Conservation (phyloP, 345 rosid genomes). For the Bruguiera parviflora region DNA sequence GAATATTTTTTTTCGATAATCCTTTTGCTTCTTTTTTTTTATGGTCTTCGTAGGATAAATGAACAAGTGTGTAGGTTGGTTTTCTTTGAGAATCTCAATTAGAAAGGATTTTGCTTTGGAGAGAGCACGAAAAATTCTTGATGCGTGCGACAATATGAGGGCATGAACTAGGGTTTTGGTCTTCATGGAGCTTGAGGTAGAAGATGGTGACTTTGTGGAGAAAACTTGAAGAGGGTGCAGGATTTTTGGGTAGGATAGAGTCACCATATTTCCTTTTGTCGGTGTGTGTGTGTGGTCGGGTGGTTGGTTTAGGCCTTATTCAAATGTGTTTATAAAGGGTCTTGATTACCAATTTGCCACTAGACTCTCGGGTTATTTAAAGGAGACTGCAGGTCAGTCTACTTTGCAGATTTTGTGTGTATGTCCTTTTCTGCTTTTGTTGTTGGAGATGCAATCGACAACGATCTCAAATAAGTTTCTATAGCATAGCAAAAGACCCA, state of each 20-base stretch:
- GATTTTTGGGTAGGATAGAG: neutral
- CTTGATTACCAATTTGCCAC: conserved; percentile 16
- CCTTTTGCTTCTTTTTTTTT: conserved; percentile 42
- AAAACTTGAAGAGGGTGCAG: conserved; percentile 18
- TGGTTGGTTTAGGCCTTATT: neutral
- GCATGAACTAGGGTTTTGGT: conserved; percentile 58
- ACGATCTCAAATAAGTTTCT: neutral
- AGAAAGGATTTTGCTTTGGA: conserved; percentile 54
- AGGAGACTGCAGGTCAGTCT: conserved; percentile 20
- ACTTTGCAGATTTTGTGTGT: conserved; percentile 28
- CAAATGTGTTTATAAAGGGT: conserved; percentile 5
- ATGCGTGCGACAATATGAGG: conserved; percentile 51
- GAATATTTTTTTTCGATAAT: conserved; percentile 31
- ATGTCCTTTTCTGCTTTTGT: conserved; percentile 3
- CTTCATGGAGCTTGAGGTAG: conserved; percentile 45
- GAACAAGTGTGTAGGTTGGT: conserved; percentile 32
- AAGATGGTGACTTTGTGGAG: conserved; percentile 34
- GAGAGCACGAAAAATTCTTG: conserved; percentile 52
- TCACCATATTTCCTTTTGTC: conserved; percentile 7
- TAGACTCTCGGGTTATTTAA: conserved; percentile 8
- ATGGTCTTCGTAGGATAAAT: conserved; percentile 37
- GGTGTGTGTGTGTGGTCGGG: neutral
- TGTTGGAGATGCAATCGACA: conserved; percentile 23
- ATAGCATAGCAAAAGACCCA: conserved; percentile 23
- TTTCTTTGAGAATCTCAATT: conserved; percentile 42